Evolutionary conservation across 2,329 filamentous ascomycete species (phyloP), one percentile per base, ranked within the genome.

Genomic region (Lecanicillium sp.): DNA sequence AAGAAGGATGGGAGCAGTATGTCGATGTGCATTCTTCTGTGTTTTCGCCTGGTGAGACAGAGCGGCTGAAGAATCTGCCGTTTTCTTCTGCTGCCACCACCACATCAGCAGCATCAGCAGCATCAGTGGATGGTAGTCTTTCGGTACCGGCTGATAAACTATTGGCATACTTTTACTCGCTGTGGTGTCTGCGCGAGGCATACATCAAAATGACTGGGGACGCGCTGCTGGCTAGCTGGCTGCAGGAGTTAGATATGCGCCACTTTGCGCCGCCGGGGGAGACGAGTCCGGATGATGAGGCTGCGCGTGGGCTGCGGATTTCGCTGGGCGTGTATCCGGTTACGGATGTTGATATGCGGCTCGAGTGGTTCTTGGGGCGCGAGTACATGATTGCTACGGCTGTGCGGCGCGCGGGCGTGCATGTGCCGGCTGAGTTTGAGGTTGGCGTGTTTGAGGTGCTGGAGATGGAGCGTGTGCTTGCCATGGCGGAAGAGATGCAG

Each of bases 151-250:
- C 75, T n/a, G 62, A 74, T 13, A 16, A 20, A 18, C 36, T 29
- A 52, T 63, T 89, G 19, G 69, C 82, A 5, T 69, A 73, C 38
- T 90, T 90, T 54, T 90, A 88, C 55, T 73, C 82, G 1, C 75
- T 83, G 43, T 90, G 84, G 80, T 85, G 81, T 56, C 71, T 86
- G 56, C 79, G 85, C 49, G 85, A 90, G 62, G 80, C 83, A 1
- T 89, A 85, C 55, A 79, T 89, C 58, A 90, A 89, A 71, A 78
- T 90, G 64, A 84, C 83, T 20, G 85, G 85, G 18, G 83, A 89
- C 51, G 85, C 83, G 1, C 66, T 90, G 42, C 65, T 88, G 8
- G 85, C 85, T 0, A 66, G 68, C 4, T 90, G 85, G 85, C 66
- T 90, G 35, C 65, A 64, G 36, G 73, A 83, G 35, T 63, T 89